Evolutionary conservation across 345 rosid genomes (phyloP).

Genomic region (Rhodamnia rubescens): DNA sequence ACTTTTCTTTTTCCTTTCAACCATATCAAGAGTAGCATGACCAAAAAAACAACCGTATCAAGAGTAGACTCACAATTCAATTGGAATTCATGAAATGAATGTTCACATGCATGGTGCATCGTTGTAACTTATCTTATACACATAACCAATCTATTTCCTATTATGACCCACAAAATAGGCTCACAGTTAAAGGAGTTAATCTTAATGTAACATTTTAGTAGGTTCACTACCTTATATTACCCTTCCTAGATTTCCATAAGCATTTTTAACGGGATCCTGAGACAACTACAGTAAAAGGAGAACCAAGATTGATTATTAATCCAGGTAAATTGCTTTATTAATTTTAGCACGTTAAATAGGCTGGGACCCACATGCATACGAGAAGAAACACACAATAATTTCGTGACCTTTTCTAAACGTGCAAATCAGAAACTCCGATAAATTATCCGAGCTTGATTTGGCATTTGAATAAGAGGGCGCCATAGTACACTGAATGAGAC

Average conservation of each 20-base stretch:
- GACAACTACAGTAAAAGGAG: not conserved
- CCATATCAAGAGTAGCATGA: too few species aligned
- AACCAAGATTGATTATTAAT: not conserved
- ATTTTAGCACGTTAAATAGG: not conserved
- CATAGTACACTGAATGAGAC: not conserved
- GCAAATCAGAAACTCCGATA: not conserved
- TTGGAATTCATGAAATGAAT: not conserved
- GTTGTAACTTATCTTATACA: not conserved
- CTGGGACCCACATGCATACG: not conserved
- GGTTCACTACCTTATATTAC: not conserved
- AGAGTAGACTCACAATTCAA: too few species aligned
- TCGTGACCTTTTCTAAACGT: not conserved
- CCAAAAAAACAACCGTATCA: too few species aligned
- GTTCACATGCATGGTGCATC: not conserved
- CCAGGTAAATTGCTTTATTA: not conserved
- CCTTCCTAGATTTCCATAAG: not conserved
- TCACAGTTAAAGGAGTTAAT: not conserved
- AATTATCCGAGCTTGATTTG: not conserved
- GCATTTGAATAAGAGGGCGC: not conserved
- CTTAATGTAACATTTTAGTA: not conserved
- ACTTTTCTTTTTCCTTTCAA: too few species aligned
- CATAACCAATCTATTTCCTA: not conserved
- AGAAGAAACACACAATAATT: not conserved
- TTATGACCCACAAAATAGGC: not conserved
- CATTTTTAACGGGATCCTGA: not conserved